Percentiles rank a stretch among this genome's conserved stretches.
These are phyloP conservation scores for Tolypocladium endophyticum DNA, from an alignment of 2,329 filamentous ascomycete species.

Conservation along the genomic window DNA sequence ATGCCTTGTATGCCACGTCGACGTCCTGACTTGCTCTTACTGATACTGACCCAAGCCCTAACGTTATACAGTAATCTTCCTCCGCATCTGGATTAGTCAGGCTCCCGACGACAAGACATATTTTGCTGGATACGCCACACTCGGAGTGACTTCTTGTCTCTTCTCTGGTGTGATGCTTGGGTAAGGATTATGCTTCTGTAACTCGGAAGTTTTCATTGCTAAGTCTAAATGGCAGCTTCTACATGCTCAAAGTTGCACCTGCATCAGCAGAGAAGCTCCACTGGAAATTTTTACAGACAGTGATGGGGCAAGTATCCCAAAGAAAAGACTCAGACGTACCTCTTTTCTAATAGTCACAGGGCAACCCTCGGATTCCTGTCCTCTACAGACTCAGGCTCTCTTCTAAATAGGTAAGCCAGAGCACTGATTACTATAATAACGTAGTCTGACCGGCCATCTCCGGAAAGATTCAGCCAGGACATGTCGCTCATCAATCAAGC, in stretches of 20 bases:
- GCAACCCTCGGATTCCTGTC: conserved; percentile 2
- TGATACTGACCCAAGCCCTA: too few relatives aligned
- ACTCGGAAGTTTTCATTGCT: not conserved
- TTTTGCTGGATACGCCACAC: conserved; percentile 1
- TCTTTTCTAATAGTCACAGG: not conserved
- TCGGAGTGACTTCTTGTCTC: not conserved
- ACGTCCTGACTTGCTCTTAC: not conserved
- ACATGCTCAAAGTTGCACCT: conserved; percentile 1
- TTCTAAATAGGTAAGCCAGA: conserved; percentile 1
- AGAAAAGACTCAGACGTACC: not conserved
- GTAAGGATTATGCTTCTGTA: not conserved
- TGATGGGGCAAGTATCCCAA: not conserved
- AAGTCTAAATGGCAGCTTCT: not conserved
- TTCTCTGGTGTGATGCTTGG: not conserved
- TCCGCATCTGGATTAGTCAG: conserved; percentile 2
- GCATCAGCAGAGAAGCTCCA: conserved; percentile 1
- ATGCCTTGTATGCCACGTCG: not conserved
- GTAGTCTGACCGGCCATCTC: not conserved
- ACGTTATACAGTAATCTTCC: conserved; percentile 1
- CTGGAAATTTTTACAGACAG: not conserved
- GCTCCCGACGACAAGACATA: not conserved
- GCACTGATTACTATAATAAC: not conserved
- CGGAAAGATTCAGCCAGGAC: conserved; percentile 6
- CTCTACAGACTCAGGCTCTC: not conserved
- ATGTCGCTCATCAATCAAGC: conserved; percentile 5